These are phyloP conservation scores for Cladosporium sphaerospermum DNA, from an alignment of 2,329 filamentous ascomycete genomes.

Conservation along the genomic window DNA sequence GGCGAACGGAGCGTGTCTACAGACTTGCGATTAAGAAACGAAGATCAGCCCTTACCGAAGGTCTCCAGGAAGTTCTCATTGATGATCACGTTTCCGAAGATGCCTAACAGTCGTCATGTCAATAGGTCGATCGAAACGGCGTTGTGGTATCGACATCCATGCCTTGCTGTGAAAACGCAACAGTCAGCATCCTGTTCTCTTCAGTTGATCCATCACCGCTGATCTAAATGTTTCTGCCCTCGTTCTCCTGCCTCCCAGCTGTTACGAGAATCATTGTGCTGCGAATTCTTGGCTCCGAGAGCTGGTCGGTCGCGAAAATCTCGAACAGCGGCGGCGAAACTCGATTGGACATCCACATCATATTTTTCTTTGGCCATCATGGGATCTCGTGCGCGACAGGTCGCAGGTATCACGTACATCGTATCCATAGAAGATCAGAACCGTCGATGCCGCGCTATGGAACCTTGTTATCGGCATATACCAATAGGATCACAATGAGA, in stretches of 20 bases:
- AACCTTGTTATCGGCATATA: background rate
- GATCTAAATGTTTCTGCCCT: too few species aligned
- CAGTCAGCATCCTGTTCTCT: too few species aligned
- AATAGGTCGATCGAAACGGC: background rate
- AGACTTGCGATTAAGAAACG: too few species aligned
- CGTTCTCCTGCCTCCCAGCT: background rate
- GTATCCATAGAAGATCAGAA: conserved; percentile 45
- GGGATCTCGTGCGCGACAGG: too few species aligned
- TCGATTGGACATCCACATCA: too few species aligned
- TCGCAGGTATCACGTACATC: conserved; percentile 15
- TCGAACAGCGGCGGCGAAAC: too few species aligned
- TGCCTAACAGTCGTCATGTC: conserved; percentile 9
- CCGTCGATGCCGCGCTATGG: conserved; percentile 39
- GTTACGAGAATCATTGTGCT: background rate
- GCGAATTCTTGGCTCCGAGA: too few species aligned
- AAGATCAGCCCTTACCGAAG: conserved; percentile 19
- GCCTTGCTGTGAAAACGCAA: background rate
- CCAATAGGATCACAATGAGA: too few species aligned
- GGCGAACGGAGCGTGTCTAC: too few species aligned
- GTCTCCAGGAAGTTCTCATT: conserved; percentile 32
- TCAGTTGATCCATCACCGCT: too few species aligned
- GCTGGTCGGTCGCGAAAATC: too few species aligned
- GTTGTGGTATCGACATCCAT: background rate
- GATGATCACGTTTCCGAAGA: conserved; percentile 32
- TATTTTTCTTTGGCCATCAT: too few species aligned